phyloP scores from a whole-genome alignment of 2,329 filamentous ascomycete species.

The Lachnellula arida region DNA sequence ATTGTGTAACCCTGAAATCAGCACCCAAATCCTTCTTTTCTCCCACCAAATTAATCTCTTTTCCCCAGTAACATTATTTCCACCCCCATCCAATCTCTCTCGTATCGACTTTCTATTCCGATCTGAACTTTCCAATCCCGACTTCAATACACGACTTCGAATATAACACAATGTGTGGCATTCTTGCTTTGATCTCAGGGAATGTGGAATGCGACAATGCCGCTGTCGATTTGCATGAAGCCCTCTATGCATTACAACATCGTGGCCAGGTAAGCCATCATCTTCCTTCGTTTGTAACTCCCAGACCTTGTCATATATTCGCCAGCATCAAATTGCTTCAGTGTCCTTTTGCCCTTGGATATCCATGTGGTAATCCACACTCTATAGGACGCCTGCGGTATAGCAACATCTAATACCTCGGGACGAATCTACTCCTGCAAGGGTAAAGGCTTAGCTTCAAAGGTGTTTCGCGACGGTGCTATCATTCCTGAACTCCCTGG shows the following conservation, averaged over 20 bases:
- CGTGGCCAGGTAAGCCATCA: background rate
- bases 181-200: background rate
- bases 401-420: slow-evolving; percentile 61
- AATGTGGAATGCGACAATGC: slow-evolving; percentile 33
- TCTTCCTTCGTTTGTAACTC: background rate
- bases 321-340: background rate
- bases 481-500: slow-evolving; percentile 69
- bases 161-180: background rate
- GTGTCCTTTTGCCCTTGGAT: slow-evolving; percentile 44
- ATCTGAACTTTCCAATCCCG: no score
- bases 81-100: no score
- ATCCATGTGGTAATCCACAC: slow-evolving; percentile 29
- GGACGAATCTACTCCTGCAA: slow-evolving; percentile 81
- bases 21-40: no score
- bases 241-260: slow-evolving; percentile 59
- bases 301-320: no score
- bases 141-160: no score
- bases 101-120: no score
- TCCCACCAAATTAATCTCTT: no score
- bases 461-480: slow-evolving; percentile 73
- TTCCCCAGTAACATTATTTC: no score
- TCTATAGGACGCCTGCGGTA: slow-evolving; percentile 70
- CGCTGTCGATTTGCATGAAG: slow-evolving; percentile 59
- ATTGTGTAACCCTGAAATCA: no score
- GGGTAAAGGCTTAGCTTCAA: slow-evolving; percentile 75